Evolutionary conservation across 2,329 filamentous ascomycete genomes (phyloP).

Genomic region (Cordyceps militaris): DNA sequence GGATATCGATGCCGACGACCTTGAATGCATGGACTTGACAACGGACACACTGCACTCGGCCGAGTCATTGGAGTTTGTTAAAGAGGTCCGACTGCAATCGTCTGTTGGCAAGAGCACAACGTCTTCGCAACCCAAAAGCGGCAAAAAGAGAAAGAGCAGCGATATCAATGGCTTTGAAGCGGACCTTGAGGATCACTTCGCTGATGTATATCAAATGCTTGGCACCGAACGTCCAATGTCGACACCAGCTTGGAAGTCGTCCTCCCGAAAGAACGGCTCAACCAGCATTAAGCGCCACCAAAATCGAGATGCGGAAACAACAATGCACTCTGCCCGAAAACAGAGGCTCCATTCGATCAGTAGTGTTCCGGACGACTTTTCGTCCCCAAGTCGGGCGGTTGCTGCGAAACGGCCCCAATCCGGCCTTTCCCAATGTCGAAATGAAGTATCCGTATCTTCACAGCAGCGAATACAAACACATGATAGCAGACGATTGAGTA

Average conservation of each 20-base stretch:
- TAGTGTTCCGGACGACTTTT: conserved; percentile 3
- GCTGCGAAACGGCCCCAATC: not conserved
- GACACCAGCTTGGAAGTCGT: conserved; percentile 23
- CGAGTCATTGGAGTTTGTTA: conserved; percentile 29
- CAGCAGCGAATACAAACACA: not conserved
- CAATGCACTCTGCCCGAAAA: not conserved
- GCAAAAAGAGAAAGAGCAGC: conserved; percentile 47
- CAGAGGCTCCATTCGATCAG: not conserved
- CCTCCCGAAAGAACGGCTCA: not conserved
- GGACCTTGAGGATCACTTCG: conserved; percentile 40
- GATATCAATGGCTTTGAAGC: conserved; percentile 35
- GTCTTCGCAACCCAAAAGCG: conserved; percentile 23
- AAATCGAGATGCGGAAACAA: not conserved
- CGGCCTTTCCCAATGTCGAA: not conserved
- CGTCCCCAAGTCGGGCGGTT: conserved; percentile 7
- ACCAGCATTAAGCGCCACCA: conserved; percentile 8
- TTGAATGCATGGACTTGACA: conserved; percentile 36
- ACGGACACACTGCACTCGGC: conserved; percentile 28
- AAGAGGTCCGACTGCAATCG: conserved; percentile 27
- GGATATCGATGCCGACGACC: conserved; percentile 27
- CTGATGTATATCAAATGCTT: conserved; percentile 45
- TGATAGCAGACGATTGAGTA: too few species aligned
- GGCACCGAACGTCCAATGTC: conserved; percentile 33
- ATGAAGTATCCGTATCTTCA: conserved; percentile 16
- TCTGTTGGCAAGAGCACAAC: not conserved